These are phyloP conservation scores for Epichloe baconii DNA, from an alignment of 2,329 filamentous ascomycete species.

Conservation along the genomic window DNA sequence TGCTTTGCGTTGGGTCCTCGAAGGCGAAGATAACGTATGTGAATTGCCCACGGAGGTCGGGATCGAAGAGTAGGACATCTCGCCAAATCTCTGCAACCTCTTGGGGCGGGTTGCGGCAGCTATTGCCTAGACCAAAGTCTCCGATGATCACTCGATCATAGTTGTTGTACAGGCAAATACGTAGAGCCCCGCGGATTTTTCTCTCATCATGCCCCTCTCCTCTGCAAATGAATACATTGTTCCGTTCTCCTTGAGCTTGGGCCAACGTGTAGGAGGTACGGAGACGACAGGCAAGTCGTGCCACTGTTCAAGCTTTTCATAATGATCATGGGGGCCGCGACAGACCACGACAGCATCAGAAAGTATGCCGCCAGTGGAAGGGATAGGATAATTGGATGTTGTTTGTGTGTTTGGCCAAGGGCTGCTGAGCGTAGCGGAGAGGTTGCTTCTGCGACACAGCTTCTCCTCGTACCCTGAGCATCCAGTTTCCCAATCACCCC, in stretches of 20 bases:
- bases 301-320: slow-evolving; percentile 43
- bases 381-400: slow-evolving; percentile 54
- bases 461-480: slow-evolving; percentile 45
- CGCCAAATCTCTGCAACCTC: slow-evolving; percentile 55
- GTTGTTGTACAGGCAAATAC: slow-evolving; percentile 51
- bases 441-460: slow-evolving; percentile 60
- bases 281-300: slow-evolving; percentile 57
- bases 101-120: slow-evolving; percentile 49
- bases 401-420: slow-evolving; percentile 37
- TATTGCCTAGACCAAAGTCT: slow-evolving; percentile 52
- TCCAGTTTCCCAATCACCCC: slow-evolving; percentile 67
- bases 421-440: slow-evolving; percentile 53
- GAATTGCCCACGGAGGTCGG: slow-evolving; percentile 49
- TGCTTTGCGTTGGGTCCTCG: slow-evolving; percentile 42
- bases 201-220: slow-evolving; percentile 57
- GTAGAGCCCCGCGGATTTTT: slow-evolving; percentile 57
- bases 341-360: slow-evolving; percentile 62
- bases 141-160: slow-evolving; percentile 47
- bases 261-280: slow-evolving; percentile 57
- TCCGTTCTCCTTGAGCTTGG: slow-evolving; percentile 57
- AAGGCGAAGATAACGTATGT: slow-evolving; percentile 51
- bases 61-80: slow-evolving; percentile 49
- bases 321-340: slow-evolving; percentile 54
- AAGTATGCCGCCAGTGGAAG: slow-evolving; percentile 54
- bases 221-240: slow-evolving; percentile 57